phyloP scores from a whole-genome alignment of 306 rosid genomes.

The Medicago truncatula region DNA sequence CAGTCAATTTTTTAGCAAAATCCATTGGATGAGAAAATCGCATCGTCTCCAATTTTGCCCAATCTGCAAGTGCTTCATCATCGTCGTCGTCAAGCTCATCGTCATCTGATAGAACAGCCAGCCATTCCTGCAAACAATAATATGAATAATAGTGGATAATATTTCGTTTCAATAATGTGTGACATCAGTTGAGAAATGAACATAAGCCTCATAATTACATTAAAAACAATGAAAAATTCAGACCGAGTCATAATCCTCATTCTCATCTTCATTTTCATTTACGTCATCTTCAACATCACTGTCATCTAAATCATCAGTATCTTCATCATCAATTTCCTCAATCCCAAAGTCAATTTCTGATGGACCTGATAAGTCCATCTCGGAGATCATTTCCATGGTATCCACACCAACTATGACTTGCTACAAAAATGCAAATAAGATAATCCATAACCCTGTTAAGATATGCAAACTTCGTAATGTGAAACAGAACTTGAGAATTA shows the following conservation, averaged over 20 bases:
- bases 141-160: conserved; percentile 37
- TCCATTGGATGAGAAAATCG: conserved; percentile 87
- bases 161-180: conserved; percentile 6
- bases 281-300: conserved; percentile 55
- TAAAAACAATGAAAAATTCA: conserved; percentile 35
- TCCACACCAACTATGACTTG: conserved; percentile 95
- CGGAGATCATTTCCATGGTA: conserved; percentile 81
- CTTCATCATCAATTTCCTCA: conserved; percentile 86
- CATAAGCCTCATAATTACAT: conserved; percentile 20
- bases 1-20: conserved; percentile 86
- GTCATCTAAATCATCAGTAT: conserved; percentile 59
- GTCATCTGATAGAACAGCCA: conserved; percentile 73
- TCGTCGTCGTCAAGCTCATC: conserved; percentile 68
- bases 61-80: conserved; percentile 78
- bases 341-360: conserved; percentile 85
- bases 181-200: conserved; percentile 38
- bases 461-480: conserved; percentile 17
- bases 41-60: conserved; percentile 93
- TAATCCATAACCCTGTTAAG: conserved; percentile 35
- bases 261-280: conserved; percentile 56
- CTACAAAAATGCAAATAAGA: conserved; percentile 58
- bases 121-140: conserved; percentile 85
- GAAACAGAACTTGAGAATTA: conserved; percentile 27
- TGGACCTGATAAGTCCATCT: conserved; percentile 81
- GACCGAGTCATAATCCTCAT: conserved; percentile 78